Percentiles rank a stretch among this genome's conserved stretches.
phyloP scores from a whole-genome alignment of 805 yeast species.

The Komagataella pastoris region DNA sequence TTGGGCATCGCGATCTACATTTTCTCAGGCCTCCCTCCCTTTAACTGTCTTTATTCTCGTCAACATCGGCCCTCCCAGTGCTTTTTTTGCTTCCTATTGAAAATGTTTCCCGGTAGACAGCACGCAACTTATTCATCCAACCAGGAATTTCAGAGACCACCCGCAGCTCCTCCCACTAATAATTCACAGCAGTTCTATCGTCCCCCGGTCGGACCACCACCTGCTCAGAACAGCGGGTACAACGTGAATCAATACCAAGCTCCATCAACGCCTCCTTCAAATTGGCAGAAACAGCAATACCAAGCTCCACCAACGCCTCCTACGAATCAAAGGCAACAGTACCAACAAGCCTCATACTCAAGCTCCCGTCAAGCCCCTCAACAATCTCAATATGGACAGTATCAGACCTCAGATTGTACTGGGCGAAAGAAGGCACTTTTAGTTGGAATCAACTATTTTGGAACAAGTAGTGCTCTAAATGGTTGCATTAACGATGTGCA shows the following conservation, averaged over 20 bases:
- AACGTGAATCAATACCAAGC: background rate
- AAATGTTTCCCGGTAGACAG: background rate
- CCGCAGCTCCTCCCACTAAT: background rate
- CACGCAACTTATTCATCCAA: background rate
- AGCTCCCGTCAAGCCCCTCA: background rate
- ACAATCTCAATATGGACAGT: background rate
- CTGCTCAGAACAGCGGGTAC: background rate
- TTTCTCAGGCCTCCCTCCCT: background rate
- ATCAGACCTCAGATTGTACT: conserved; percentile 35
- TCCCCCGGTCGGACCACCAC: background rate
- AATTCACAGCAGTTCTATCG: background rate
- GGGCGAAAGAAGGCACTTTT: conserved; percentile 57
- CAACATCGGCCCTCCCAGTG: background rate
- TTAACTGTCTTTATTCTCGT: background rate
- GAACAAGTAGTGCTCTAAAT: conserved; percentile 37
- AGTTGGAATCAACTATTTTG: conserved; percentile 61
- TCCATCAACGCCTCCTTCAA: background rate
- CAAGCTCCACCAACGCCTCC: background rate
- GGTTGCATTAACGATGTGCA: conserved; percentile 68
- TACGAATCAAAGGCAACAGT: background rate
- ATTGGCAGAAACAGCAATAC: background rate
- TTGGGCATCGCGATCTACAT: background rate
- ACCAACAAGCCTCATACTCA: background rate
- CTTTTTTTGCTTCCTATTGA: background rate
- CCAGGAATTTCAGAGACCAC: background rate